phyloP scores from a whole-genome alignment of 2,329 filamentous ascomycete species.

The Fusarium udum region DNA sequence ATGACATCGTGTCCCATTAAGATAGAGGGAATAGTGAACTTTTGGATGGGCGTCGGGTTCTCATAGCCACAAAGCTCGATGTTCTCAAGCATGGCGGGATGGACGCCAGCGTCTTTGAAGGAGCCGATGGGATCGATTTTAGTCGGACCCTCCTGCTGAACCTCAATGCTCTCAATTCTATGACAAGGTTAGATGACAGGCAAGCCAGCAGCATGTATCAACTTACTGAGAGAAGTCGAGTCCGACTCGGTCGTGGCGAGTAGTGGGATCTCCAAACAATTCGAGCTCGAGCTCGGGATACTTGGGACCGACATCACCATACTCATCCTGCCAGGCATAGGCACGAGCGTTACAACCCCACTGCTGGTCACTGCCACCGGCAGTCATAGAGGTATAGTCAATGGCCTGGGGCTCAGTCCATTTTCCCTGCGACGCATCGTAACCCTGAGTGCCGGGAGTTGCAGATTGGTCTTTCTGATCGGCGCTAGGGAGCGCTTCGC shows the following conservation, averaged over 20 bases:
- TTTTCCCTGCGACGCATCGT: conserved; percentile 52
- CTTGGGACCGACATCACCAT: conserved; percentile 82
- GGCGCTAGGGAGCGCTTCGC: conserved; percentile 4
- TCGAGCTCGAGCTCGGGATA: conserved; percentile 75
- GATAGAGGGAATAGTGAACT: conserved; percentile 84
- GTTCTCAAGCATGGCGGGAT: conserved; percentile 84
- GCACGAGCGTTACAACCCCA: conserved; percentile 68
- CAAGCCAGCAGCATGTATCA: conserved; percentile 16
- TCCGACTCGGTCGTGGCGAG: conserved; percentile 61
- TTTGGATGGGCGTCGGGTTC: conserved; percentile 85
- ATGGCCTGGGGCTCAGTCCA: conserved; percentile 60
- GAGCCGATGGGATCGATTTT: conserved; percentile 61
- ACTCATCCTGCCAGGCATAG: conserved; percentile 88
- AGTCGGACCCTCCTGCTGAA: conserved; percentile 65
- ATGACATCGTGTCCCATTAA: conserved; percentile 82
- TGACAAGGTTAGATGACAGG: conserved; percentile 35
- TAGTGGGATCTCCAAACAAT: conserved; percentile 73
- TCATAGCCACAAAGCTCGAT: conserved; percentile 76
- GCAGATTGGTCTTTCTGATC: not conserved
- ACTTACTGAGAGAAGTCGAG: conserved; percentile 71
- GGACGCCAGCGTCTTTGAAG: conserved; percentile 83
- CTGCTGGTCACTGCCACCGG: conserved; percentile 31
- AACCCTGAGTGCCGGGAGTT: not conserved
- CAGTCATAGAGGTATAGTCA: conserved; percentile 55
- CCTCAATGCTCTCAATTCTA: conserved; percentile 65